These are phyloP conservation scores for Odonthalia washingtoniensis DNA, from an alignment of 31 red algal species.

Conservation along the genomic window DNA sequence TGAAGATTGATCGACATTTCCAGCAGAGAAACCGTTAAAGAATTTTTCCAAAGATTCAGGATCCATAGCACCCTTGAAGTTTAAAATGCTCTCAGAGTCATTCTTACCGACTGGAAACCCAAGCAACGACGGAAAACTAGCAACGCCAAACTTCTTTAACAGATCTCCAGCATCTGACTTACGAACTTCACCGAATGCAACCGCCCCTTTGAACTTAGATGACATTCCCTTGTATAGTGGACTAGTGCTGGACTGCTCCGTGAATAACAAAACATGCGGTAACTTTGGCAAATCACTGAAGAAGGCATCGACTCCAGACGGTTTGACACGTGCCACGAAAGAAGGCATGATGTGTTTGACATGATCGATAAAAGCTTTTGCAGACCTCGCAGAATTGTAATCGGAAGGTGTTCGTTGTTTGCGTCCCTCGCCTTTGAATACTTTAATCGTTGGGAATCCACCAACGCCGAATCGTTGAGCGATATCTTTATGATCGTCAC, in stretches of 20 bases:
- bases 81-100: constrained; percentile 39
- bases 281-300: constrained; percentile 74
- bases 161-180: constrained; percentile 62
- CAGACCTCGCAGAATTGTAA: constrained; percentile 75
- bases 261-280: constrained; percentile 92
- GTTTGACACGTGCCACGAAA: constrained; percentile 73
- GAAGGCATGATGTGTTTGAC: constrained; percentile 74
- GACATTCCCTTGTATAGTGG: constrained; percentile 82
- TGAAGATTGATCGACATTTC: neutral
- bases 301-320: constrained; percentile 71
- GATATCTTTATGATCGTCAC: constrained; percentile 73
- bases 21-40: constrained; percentile 47
- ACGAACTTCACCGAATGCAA: constrained; percentile 84
- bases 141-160: constrained; percentile 45
- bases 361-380: constrained; percentile 75
- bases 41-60: constrained; percentile 52
- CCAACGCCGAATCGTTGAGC: constrained; percentile 80
- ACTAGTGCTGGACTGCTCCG: constrained; percentile 64
- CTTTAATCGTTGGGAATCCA: constrained; percentile 96
- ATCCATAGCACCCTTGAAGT: constrained; percentile 62
- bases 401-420: constrained; percentile 67
- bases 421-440: constrained; percentile 78
- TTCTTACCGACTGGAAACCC: constrained; percentile 59
- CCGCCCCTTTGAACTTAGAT: constrained; percentile 56
- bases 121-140: constrained; percentile 60